These are phyloP conservation scores for Mercurialis annua DNA, from an alignment of 345 rosid species.

Conservation along the genomic window DNA sequence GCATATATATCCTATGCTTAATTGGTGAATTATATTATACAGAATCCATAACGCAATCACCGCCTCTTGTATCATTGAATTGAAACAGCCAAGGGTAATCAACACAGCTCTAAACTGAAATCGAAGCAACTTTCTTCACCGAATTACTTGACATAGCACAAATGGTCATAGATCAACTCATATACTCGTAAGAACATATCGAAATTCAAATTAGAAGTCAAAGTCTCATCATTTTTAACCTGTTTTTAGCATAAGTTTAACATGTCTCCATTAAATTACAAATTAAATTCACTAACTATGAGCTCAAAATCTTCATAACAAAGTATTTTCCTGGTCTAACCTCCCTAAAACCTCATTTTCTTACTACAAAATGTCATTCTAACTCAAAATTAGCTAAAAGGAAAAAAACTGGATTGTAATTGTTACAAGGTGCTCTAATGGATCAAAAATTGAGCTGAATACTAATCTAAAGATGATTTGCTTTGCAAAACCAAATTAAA, in stretches of 20 bases:
- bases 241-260: not conserved
- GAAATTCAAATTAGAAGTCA: not conserved
- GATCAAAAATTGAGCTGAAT: not conserved
- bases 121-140: constrained; percentile 15
- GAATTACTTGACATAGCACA: not conserved
- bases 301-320: not conserved
- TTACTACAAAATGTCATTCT: constrained; percentile 1
- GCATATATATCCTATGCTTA: not conserved
- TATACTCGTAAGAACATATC: not conserved
- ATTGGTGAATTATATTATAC: not conserved
- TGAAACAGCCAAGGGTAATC: constrained; percentile 16
- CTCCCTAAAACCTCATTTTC: not conserved
- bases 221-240: not conserved
- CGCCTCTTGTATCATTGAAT: constrained; percentile 11
- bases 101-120: constrained; percentile 23
- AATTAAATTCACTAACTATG: not conserved
- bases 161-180: constrained; percentile 1
- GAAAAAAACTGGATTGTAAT: too few species aligned
- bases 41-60: constrained; percentile 8
- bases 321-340: not conserved
- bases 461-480: too few species aligned
- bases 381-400: not conserved
- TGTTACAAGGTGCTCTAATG: too few species aligned
- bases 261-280: not conserved
- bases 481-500: not conserved